Conservation (phyloP, 345 rosid genomes). For the Populus simonii region DNA sequence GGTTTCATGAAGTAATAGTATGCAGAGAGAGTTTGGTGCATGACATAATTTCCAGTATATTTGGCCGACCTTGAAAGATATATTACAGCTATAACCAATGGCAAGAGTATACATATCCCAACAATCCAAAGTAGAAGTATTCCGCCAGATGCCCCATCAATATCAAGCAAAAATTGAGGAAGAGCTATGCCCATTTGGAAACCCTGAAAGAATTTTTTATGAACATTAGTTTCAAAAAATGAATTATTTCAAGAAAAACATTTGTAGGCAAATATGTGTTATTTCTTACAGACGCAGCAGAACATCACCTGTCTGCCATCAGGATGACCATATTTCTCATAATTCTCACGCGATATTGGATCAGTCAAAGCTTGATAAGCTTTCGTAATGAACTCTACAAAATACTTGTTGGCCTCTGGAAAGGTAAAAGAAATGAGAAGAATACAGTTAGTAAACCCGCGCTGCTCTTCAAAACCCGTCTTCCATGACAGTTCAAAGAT, state of each 20-base stretch:
- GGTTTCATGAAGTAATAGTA: conserved; percentile 94
- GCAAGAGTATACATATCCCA: conserved; percentile 93
- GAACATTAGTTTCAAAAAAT: conserved; percentile 13
- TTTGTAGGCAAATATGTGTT: background rate
- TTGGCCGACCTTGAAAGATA: conserved; percentile 95
- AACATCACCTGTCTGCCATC: conserved; percentile 86
- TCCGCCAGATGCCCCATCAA: conserved; percentile 96
- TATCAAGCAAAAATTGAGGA: conserved; percentile 86
- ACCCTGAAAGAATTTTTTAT: conserved; percentile 51
- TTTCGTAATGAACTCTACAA: conserved; percentile 89
- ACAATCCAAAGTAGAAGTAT: conserved; percentile 95
- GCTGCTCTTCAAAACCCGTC: conserved; percentile 3
- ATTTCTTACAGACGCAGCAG: conserved; percentile 10
- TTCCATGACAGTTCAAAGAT: conserved; percentile 8
- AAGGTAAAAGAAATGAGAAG: conserved; percentile 12
- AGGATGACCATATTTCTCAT: conserved; percentile 97
- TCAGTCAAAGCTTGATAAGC: conserved; percentile 97
- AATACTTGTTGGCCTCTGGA: conserved; percentile 78
- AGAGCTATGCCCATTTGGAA: conserved; percentile 99
- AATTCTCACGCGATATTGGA: conserved; percentile 90
- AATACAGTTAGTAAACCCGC: conserved; percentile 8
- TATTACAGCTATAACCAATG: conserved; percentile 88
- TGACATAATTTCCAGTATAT: conserved; percentile 95
- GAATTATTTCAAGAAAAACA: background rate
- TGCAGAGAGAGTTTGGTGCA: conserved; percentile 90